Evolutionary conservation across 345 rosid species (phyloP).

Genomic region (Eucalyptus polybractea): DNA sequence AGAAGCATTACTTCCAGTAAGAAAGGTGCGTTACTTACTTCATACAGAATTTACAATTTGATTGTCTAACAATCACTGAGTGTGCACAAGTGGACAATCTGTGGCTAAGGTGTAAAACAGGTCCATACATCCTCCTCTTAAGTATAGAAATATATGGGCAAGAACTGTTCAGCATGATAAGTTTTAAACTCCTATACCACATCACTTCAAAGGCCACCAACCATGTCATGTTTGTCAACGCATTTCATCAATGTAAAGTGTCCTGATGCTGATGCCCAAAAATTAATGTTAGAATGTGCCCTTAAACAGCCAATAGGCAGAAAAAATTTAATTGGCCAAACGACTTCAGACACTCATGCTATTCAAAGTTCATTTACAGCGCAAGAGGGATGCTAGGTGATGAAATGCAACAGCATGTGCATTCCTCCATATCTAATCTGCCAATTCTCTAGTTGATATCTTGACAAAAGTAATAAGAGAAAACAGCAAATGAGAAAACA

Average conservation of each 20-base stretch:
- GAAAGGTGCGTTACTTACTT: neutral
- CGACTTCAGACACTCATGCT: neutral
- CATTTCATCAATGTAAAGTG: neutral
- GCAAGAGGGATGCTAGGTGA: neutral
- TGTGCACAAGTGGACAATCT: neutral
- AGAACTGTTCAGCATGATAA: neutral
- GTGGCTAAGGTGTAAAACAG: neutral
- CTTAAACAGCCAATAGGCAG: neutral
- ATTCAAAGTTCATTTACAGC: neutral
- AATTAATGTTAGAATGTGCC: neutral
- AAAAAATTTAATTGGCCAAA: neutral
- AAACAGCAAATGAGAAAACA: neutral
- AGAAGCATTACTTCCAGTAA: neutral
- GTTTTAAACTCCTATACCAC: neutral
- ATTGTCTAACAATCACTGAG: neutral
- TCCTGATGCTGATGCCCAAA: neutral
- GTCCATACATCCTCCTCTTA: neutral
- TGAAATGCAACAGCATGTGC: neutral
- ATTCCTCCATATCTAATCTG: neutral
- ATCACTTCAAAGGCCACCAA: neutral
- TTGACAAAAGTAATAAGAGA: neutral
- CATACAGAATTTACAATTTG: neutral
- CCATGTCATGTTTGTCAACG: neutral
- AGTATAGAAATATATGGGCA: neutral
- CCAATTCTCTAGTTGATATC: neutral